phyloP scores from a whole-genome alignment of 495 filamentous ascomycete genomes.

The Penicillium goetzii region DNA sequence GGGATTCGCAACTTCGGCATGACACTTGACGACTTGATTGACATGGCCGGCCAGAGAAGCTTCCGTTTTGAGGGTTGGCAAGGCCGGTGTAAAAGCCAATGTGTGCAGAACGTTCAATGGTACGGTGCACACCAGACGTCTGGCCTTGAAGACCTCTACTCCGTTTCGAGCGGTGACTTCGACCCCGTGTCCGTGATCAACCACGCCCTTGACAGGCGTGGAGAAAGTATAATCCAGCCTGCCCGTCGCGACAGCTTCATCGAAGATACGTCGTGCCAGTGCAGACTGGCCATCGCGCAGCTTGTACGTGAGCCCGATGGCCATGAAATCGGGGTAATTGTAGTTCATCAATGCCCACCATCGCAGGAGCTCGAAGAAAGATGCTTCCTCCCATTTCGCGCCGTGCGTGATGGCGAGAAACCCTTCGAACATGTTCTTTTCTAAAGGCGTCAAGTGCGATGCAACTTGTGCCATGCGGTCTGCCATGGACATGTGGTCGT shows the following conservation, averaged over 20 bases:
- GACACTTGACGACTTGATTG: not conserved
- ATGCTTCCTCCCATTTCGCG: constrained; percentile 11
- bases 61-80: not conserved
- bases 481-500: constrained; percentile 20
- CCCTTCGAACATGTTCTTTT: not conserved
- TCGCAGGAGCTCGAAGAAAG: constrained; percentile 27
- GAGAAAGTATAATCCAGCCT: not conserved
- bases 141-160: not conserved
- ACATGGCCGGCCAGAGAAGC: not conserved
- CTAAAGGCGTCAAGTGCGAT: not conserved
- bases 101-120: constrained; percentile 5
- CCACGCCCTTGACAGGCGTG: not conserved
- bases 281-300: constrained; percentile 25
- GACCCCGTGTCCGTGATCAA: not conserved
- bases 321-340: constrained; percentile 12
- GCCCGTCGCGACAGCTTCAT: constrained; percentile 13
- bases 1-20: constrained; percentile 2
- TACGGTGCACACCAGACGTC: not conserved
- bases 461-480: constrained; percentile 1
- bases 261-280: constrained; percentile 23
- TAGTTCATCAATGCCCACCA: constrained; percentile 21
- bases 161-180: not conserved
- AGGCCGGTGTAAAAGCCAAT: not conserved
- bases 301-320: constrained; percentile 24
- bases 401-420: not conserved